Evolutionary conservation across 805 yeast genomes (phyloP).

Genomic region (Sugiyamaella americana): DNA sequence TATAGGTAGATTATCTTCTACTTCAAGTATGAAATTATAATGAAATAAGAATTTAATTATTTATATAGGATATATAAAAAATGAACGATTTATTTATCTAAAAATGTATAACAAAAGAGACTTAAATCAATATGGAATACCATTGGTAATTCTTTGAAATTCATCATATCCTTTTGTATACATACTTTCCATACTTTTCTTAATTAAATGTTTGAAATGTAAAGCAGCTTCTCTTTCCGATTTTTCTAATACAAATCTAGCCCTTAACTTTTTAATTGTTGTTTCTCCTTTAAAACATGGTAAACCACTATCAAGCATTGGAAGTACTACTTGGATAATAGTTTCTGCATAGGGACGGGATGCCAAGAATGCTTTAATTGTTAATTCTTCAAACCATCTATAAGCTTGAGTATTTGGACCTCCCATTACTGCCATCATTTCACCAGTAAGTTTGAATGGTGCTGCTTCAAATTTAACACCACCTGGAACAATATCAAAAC

Average conservation of each 20-base stretch:
- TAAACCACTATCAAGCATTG: conserved; percentile 92
- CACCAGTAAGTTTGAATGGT: conserved; percentile 92
- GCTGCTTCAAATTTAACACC: conserved; percentile 98
- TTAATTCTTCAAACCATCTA: conserved; percentile 89
- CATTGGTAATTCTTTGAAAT: conserved; percentile 93
- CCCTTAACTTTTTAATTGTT: conserved; percentile 71
- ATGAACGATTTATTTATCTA: conserved; percentile 1
- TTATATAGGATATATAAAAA: conserved; percentile 4
- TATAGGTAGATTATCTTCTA: no score
- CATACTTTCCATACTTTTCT: conserved; percentile 75
- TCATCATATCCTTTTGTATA: conserved; percentile 96
- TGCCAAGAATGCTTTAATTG: conserved; percentile 86
- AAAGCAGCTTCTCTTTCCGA: conserved; percentile 80
- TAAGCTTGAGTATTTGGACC: conserved; percentile 84
- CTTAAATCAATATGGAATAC: conserved; percentile 77
- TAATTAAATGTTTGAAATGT: conserved; percentile 67
- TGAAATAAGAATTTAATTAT: neutral
- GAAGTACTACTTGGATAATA: conserved; percentile 76
- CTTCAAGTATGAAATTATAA: no score
- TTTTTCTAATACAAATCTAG: conserved; percentile 75
- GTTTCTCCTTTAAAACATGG: conserved; percentile 87
- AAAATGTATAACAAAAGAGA: conserved; percentile 1
- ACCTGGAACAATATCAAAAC: conserved; percentile 98
- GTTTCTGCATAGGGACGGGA: conserved; percentile 83
- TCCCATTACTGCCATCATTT: conserved; percentile 96